Evolutionary conservation across 805 yeast species (phyloP).

Genomic region (Debaryomyces castellii): DNA sequence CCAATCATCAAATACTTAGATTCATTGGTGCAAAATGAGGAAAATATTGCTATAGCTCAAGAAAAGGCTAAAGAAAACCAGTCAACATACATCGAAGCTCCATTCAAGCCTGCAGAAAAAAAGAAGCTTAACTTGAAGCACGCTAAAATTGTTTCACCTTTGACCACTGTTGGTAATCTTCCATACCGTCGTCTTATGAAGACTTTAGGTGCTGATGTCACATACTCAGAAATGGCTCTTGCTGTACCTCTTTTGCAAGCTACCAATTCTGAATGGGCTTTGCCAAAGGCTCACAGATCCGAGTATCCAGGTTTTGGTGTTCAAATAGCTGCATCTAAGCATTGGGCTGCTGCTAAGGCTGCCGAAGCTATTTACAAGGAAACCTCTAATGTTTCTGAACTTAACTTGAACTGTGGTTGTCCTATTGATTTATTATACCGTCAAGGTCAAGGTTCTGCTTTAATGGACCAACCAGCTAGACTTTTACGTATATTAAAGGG

Average conservation of each 20-base stretch:
- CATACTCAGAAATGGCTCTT: constrained; percentile 95
- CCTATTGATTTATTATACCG: constrained; percentile 94
- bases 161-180: constrained; percentile 95
- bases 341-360: constrained; percentile 92
- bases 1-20: constrained; percentile 64
- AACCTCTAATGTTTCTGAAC: constrained; percentile 66
- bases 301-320: constrained; percentile 91
- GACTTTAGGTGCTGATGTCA: constrained; percentile 85
- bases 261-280: constrained; percentile 94
- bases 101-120: constrained; percentile 80
- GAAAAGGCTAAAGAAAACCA: constrained; percentile 33
- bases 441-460: constrained; percentile 94
- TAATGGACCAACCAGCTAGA: constrained; percentile 85
- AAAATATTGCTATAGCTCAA: constrained; percentile 34
- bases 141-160: constrained; percentile 89
- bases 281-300: constrained; percentile 79
- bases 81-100: constrained; percentile 69
- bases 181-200: constrained; percentile 95
- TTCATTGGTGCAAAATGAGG: constrained; percentile 48
- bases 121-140: constrained; percentile 62
- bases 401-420: constrained; percentile 94
- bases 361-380: constrained; percentile 71
- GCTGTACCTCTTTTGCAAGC: constrained; percentile 86
- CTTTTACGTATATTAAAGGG: constrained; percentile 76
- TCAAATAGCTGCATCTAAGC: constrained; percentile 88